Evolutionary conservation across 441 rosid species (phyloP).

Genomic region (Caryocar brasiliense): DNA sequence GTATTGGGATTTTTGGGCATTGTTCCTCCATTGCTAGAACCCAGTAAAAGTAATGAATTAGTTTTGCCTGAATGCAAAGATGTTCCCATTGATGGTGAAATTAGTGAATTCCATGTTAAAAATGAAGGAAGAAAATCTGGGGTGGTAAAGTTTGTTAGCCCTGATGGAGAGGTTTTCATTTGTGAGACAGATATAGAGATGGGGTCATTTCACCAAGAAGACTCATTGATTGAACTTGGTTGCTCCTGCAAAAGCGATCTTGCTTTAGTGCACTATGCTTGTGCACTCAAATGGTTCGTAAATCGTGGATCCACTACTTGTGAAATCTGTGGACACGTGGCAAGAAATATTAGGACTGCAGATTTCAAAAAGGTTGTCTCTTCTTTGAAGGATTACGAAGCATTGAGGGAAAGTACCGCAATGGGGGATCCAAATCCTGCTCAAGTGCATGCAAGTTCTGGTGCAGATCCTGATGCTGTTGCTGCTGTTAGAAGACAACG

Average conservation of each 20-base stretch:
- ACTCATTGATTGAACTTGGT: constrained; percentile 62
- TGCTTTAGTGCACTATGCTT: constrained; percentile 77
- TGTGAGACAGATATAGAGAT: constrained; percentile 61
- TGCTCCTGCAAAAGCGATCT: constrained; percentile 87
- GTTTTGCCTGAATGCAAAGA: constrained; percentile 19
- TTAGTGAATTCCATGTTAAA: constrained; percentile 18
- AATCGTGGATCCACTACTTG: constrained; percentile 85
- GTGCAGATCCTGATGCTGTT: constrained; percentile 83
- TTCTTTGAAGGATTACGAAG: constrained; percentile 68
- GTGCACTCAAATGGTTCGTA: constrained; percentile 94
- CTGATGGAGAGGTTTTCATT: constrained; percentile 75
- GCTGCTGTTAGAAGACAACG: constrained; percentile 85
- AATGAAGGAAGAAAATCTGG: constrained; percentile 30
- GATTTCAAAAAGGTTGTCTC: constrained; percentile 55
- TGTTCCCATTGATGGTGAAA: constrained; percentile 15
- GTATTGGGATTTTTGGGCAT: constrained; percentile 74
- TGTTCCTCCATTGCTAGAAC: constrained; percentile 37
- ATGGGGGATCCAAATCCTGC: constrained; percentile 71
- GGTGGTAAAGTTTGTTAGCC: constrained; percentile 63
- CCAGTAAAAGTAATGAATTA: constrained; percentile 20
- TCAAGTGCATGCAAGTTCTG: constrained; percentile 31
- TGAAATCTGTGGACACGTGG: constrained; percentile 67
- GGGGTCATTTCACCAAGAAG: constrained; percentile 50
- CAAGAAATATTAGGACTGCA: constrained; percentile 42
- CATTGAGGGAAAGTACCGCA: constrained; percentile 70